phyloP scores from a whole-genome alignment of 2,329 filamentous ascomycete species.

The Fusarium sp. region DNA sequence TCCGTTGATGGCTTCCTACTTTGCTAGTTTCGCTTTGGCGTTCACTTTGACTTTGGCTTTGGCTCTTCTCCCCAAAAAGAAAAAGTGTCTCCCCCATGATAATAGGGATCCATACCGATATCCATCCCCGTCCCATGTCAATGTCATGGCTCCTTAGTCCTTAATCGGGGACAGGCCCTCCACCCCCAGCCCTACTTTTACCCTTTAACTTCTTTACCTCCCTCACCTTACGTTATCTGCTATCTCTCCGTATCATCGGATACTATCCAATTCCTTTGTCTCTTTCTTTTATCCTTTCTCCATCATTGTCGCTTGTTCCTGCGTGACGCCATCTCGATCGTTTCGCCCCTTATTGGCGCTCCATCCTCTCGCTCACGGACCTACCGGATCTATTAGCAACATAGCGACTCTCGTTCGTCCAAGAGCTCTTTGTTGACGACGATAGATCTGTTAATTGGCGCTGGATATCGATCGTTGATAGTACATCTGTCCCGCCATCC shows the following conservation, averaged over 20 bases:
- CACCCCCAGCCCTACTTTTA: conserved; percentile 43
- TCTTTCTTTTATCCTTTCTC: conserved; percentile 19
- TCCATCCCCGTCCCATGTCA: conserved; percentile 32
- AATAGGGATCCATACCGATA: conserved; percentile 31
- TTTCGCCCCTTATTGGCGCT: conserved; percentile 38
- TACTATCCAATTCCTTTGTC: conserved; percentile 37
- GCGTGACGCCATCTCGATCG: conserved; percentile 37
- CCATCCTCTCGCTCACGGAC: conserved; percentile 35
- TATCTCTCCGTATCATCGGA: conserved; percentile 30
- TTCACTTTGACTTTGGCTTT: neutral
- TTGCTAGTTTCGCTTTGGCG: neutral
- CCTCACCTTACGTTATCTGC: neutral
- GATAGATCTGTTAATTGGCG: conserved; percentile 20
- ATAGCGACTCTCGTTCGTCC: conserved; percentile 35
- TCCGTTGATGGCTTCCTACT: conserved; percentile 22
- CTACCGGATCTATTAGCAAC: conserved; percentile 17
- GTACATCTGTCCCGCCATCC: neutral
- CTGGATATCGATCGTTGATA: neutral
- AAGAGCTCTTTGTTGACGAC: conserved; percentile 26
- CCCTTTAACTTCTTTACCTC: conserved; percentile 5
- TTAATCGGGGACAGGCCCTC: conserved; percentile 24
- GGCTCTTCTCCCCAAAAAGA: conserved; percentile 23
- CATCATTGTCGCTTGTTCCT: conserved; percentile 36
- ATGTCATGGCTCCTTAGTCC: conserved; percentile 40
- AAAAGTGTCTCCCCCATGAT: conserved; percentile 39